Percentiles rank a stretch among this genome's conserved stretches.
phyloP scores from a whole-genome alignment of 129 eudicot genomes.

The Tagetes erecta region DNA sequence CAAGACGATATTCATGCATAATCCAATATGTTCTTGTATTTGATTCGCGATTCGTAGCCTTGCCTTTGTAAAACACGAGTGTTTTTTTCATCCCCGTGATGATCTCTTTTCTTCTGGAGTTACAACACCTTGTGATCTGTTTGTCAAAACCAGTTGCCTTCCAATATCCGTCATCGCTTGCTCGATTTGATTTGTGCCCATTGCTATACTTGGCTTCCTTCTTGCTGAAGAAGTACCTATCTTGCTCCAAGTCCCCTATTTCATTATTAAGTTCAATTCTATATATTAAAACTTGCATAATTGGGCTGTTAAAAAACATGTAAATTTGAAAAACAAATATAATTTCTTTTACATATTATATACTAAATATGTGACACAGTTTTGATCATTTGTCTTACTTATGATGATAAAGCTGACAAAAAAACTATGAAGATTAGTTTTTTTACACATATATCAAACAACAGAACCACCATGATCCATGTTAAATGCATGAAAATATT shows the following conservation, averaged over 20 bases:
- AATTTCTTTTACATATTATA: too few relatives aligned
- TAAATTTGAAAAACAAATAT: neutral
- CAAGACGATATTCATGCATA: constrained; percentile 79
- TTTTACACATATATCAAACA: neutral
- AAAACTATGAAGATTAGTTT: neutral
- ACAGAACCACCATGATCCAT: neutral
- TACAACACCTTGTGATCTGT: constrained; percentile 43
- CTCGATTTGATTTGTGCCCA: constrained; percentile 42
- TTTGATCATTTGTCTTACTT: neutral
- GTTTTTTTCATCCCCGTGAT: constrained; percentile 71
- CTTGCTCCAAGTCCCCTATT: constrained; percentile 65
- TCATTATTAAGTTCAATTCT: neutral
- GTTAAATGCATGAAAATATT: constrained; percentile 13
- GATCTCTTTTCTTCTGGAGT: constrained; percentile 34
- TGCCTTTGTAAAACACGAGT: constrained; percentile 53
- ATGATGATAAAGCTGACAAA: neutral
- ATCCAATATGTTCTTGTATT: constrained; percentile 61
- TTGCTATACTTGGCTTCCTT: constrained; percentile 49
- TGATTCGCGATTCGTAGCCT: constrained; percentile 34
- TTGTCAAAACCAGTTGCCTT: constrained; percentile 57
- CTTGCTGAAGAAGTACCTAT: constrained; percentile 75
- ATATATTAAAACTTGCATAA: neutral
- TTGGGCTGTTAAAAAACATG: neutral
- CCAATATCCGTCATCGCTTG: constrained; percentile 60
- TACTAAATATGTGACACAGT: neutral